A percentile compares a stretch with the other conserved stretches of the same genome.
These are phyloP conservation scores for Metarhizium anisopliae DNA, from an alignment of 2,329 filamentous ascomycete genomes.

Conservation along the genomic window DNA sequence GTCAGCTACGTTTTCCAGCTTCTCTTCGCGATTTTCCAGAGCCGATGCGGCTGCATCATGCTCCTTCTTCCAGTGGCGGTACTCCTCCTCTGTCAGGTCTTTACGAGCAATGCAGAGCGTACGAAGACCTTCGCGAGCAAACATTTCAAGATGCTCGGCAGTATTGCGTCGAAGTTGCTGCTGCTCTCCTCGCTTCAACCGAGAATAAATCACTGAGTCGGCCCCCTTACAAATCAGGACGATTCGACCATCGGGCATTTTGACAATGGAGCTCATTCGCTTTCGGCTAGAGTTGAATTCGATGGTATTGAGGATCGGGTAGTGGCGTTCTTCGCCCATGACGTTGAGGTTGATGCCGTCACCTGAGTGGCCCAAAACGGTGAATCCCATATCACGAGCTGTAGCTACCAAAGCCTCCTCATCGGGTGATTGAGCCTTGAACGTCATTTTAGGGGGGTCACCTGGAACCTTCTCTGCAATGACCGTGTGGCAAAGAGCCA, in stretches of 20 bases:
- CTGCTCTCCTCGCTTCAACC: slow-evolving; percentile 78
- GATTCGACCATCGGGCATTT: slow-evolving; percentile 86
- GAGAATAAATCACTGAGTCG: slow-evolving; percentile 93
- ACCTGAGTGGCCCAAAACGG: slow-evolving; percentile 69
- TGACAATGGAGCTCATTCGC: slow-evolving; percentile 93
- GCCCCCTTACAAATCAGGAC: slow-evolving; percentile 95
- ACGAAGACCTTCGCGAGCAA: slow-evolving; percentile 87
- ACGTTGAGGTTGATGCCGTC: slow-evolving; percentile 82
- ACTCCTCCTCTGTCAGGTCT: slow-evolving; percentile 73
- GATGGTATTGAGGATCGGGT: slow-evolving; percentile 83
- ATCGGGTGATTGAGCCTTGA: slow-evolving; percentile 95
- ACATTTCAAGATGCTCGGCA: slow-evolving; percentile 92
- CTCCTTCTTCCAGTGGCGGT: slow-evolving; percentile 72
- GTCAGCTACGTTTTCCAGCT: slow-evolving; percentile 82
- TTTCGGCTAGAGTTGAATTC: slow-evolving; percentile 97
- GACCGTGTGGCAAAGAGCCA: slow-evolving; percentile 95
- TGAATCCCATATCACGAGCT: slow-evolving; percentile 91
- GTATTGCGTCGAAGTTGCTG: slow-evolving; percentile 72
- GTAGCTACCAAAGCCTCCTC: slow-evolving; percentile 92
- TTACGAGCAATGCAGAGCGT: slow-evolving; percentile 89
- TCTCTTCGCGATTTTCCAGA: slow-evolving; percentile 81
- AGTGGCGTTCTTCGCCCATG: slow-evolving; percentile 76
- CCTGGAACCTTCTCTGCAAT: slow-evolving; percentile 84
- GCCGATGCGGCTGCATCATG: slow-evolving; percentile 82
- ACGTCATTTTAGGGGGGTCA: slow-evolving; percentile 84